Conservation (phyloP, 2,329 filamentous ascomycete species). For the Fusarium gaditjirri region DNA sequence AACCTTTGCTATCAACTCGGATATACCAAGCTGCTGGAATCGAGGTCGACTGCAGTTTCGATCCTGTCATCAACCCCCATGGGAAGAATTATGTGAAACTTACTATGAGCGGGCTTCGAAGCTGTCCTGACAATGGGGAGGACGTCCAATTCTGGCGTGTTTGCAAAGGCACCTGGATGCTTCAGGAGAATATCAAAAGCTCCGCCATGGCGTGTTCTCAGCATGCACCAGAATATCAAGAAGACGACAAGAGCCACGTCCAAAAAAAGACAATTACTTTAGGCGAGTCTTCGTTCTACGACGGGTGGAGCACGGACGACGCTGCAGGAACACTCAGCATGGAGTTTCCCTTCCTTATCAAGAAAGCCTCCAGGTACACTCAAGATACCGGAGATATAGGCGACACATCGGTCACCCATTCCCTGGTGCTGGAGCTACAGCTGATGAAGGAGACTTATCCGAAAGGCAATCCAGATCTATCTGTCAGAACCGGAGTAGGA, state of each 20-base stretch:
- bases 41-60: constrained; percentile 81
- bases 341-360: constrained; percentile 71
- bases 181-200: constrained; percentile 85
- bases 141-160: constrained; percentile 81
- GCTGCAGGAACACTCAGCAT: constrained; percentile 60
- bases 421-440: constrained; percentile 88
- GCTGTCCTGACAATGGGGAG: constrained; percentile 70
- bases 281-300: constrained; percentile 81
- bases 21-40: constrained; percentile 93
- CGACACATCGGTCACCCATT: constrained; percentile 83
- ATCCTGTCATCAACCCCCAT: constrained; percentile 83
- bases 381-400: constrained; percentile 80
- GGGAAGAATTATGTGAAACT: constrained; percentile 67
- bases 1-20: constrained; percentile 75
- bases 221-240: constrained; percentile 59
- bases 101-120: constrained; percentile 70
- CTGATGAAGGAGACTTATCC: constrained; percentile 89
- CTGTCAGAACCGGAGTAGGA: constrained; percentile 87
- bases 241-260: not conserved
- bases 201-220: constrained; percentile 80
- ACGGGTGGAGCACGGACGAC: constrained; percentile 82
- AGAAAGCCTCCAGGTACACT: constrained; percentile 63
- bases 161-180: constrained; percentile 88
- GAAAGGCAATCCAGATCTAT: constrained; percentile 70
- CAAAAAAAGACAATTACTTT: constrained; percentile 76